Conservation (phyloP, 2,329 filamentous ascomycete genomes). For the Ceratocystis diversiconidia region DNA sequence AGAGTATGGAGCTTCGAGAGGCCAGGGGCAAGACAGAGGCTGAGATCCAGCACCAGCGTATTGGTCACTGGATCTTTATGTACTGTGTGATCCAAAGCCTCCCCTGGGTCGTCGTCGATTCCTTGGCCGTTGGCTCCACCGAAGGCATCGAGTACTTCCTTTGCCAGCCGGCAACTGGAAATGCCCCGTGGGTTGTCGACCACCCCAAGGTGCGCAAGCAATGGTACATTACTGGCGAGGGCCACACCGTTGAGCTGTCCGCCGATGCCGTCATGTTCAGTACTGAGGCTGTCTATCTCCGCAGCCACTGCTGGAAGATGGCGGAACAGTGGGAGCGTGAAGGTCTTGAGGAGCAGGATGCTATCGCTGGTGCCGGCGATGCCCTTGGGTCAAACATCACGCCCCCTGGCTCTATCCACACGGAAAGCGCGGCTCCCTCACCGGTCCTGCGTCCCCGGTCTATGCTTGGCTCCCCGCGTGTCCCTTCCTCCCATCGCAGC, state of each 20-base stretch:
- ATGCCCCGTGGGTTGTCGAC: slow-evolving; percentile 59
- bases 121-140: slow-evolving; percentile 51
- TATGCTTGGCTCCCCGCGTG: slow-evolving; percentile 11
- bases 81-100: slow-evolving; percentile 65
- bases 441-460: slow-evolving; percentile 13
- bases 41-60: slow-evolving; percentile 57
- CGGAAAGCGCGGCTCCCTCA: slow-evolving; percentile 5
- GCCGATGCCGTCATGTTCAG: slow-evolving; percentile 47
- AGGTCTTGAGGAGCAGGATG: slow-evolving; percentile 22
- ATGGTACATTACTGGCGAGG: slow-evolving; percentile 62
- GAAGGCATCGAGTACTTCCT: slow-evolving; percentile 71
- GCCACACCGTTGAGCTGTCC: slow-evolving; percentile 39
- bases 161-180: slow-evolving; percentile 58
- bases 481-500: slow-evolving; percentile 23
- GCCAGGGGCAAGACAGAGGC: slow-evolving; percentile 47
- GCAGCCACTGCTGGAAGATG: slow-evolving; percentile 42
- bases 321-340: slow-evolving; percentile 36
- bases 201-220: slow-evolving; percentile 48
- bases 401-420: slow-evolving; percentile 13
- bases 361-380: neutral
- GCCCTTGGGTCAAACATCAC: slow-evolving; percentile 17
- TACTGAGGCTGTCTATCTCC: slow-evolving; percentile 45
- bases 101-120: slow-evolving; percentile 64
- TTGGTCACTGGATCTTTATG: slow-evolving; percentile 69
- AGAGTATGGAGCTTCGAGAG: slow-evolving; percentile 55